Conservation (phyloP, 129 eudicot genomes). For the Flaveria brownii region DNA sequence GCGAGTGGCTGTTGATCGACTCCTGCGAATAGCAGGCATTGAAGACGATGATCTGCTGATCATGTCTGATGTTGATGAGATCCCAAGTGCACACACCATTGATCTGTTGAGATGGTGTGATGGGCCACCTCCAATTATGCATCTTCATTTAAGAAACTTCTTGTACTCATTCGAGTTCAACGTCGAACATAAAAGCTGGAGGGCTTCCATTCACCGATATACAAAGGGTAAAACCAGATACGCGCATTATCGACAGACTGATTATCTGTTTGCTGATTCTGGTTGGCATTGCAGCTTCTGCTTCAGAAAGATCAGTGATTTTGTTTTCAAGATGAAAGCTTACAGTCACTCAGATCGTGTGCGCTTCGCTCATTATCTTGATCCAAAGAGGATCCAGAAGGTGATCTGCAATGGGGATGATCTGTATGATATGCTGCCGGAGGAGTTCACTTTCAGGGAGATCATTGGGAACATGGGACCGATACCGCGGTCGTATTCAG, state of each 20-base stretch:
- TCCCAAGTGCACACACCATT: slow-evolving; percentile 60
- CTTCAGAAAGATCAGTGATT: slow-evolving; percentile 48
- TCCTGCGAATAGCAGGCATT: slow-evolving; percentile 53
- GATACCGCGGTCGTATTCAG: slow-evolving; percentile 50
- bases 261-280: slow-evolving; percentile 52
- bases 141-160: slow-evolving; percentile 49
- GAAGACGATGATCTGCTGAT: slow-evolving; percentile 57
- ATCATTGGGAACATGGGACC: slow-evolving; percentile 49
- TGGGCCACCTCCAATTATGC: slow-evolving; percentile 47
- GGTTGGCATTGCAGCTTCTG: slow-evolving; percentile 81
- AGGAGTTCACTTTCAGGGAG: slow-evolving; percentile 54
- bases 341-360: slow-evolving; percentile 60
- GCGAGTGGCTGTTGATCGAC: slow-evolving; percentile 54
- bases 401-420: slow-evolving; percentile 58
- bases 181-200: slow-evolving; percentile 45
- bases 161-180: slow-evolving; percentile 60
- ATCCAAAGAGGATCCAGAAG: slow-evolving; percentile 58
- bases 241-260: slow-evolving; percentile 57
- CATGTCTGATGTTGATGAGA: slow-evolving; percentile 56
- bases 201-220: slow-evolving; percentile 59
- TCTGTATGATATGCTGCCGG: slow-evolving; percentile 67
- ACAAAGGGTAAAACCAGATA: slow-evolving; percentile 49
- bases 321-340: slow-evolving; percentile 67
- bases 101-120: slow-evolving; percentile 62
- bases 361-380: slow-evolving; percentile 50